Base-by-base conservation (phyloP, 148 eudicot genomes). In the Pharnaceum exiguum region DNA sequence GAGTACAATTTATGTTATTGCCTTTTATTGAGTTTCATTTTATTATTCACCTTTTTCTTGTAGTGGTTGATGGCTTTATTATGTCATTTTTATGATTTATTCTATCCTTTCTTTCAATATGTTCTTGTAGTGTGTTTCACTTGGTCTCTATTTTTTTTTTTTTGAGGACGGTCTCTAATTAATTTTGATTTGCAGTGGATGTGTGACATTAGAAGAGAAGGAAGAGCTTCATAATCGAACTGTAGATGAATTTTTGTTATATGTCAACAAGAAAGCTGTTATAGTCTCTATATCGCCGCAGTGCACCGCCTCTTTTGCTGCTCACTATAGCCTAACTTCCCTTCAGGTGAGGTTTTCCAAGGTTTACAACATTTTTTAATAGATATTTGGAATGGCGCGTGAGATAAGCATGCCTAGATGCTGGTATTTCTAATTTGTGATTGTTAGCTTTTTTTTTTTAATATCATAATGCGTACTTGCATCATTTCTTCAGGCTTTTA, bases 171-270 rank as follows among this genome's bases (percentile, higher is more conserved):
- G n/a, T n/a, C n/a, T n/a, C n/a, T n/a, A n/a, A n/a, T n/a, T n/a
- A n/a, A n/a, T n/a, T n/a, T n/a, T n/a, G n/a, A 39, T 54, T 25
- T 77, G 76, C 96, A 94, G 96, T 70, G 99, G 99, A 46, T 94
- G 99, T 75, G 75, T 94, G 47, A 94, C 96, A 26, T 89, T 95
- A 64, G 99, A 96, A 22, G 96, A 94, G 74, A 94, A 96, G 1
- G 89, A 89, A 55, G 89, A 89, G 99, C 96, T 94, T 63, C 95
- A 94, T 82, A 94, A 94, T 82, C 99, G 89, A 68, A 86, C 96
- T 73, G 67, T 80, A 71, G 99, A 89, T 56, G 99, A 94, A 69
- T 94, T 94, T 45, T 72, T 94, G 46, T 78, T 79, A n/a, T 80
- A 65, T 65, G 79, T 94, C 46, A 53, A 80, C 7, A 66, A 69